Evolutionary conservation across 352 stramenopile genomes (phyloP).

Genomic region (Phytophthora syringae): DNA sequence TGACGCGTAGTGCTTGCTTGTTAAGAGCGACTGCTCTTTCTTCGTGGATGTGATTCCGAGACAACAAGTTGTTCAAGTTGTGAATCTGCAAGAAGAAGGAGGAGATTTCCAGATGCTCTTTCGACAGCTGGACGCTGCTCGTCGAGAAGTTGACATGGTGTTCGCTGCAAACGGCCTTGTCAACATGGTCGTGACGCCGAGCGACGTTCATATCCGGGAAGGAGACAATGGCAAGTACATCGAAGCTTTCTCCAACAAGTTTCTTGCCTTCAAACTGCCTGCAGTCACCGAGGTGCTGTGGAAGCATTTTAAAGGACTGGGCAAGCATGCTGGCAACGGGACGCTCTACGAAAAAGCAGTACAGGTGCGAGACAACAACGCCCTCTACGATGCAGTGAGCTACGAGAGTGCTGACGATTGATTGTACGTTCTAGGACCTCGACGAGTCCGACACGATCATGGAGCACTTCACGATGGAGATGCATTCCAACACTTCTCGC

Average conservation of each 20-base stretch:
- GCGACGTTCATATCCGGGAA: slow-evolving; percentile 24
- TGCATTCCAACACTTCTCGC: slow-evolving; percentile 26
- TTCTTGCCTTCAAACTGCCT: slow-evolving; percentile 36
- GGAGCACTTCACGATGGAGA: slow-evolving; percentile 37
- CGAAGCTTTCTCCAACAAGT: slow-evolving; percentile 34
- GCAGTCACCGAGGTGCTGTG: slow-evolving; percentile 22
- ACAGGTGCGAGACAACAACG: neutral
- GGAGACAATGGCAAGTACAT: slow-evolving; percentile 18
- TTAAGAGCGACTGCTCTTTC: slow-evolving; percentile 5
- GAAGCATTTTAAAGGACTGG: slow-evolving; percentile 30
- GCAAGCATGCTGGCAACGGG: slow-evolving; percentile 26
- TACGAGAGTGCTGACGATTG: neutral
- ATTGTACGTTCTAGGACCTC: slow-evolving; percentile 17
- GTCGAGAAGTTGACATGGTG: slow-evolving; percentile 21
- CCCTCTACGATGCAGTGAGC: no score
- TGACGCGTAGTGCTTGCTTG: neutral
- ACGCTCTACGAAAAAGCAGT: slow-evolving; percentile 24
- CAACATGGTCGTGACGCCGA: slow-evolving; percentile 12
- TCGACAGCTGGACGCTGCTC: slow-evolving; percentile 12
- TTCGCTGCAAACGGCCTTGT: slow-evolving; percentile 24
- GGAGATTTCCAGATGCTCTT: slow-evolving; percentile 23
- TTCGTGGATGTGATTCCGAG: neutral
- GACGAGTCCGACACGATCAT: slow-evolving; percentile 32
- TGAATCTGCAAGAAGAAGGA: slow-evolving; percentile 3
- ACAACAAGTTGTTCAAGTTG: neutral